Evolutionary conservation across 2,329 filamentous ascomycete species (phyloP), one percentile per base, ranked within the genome.

Genomic region (Aspergillus ibericus): DNA sequence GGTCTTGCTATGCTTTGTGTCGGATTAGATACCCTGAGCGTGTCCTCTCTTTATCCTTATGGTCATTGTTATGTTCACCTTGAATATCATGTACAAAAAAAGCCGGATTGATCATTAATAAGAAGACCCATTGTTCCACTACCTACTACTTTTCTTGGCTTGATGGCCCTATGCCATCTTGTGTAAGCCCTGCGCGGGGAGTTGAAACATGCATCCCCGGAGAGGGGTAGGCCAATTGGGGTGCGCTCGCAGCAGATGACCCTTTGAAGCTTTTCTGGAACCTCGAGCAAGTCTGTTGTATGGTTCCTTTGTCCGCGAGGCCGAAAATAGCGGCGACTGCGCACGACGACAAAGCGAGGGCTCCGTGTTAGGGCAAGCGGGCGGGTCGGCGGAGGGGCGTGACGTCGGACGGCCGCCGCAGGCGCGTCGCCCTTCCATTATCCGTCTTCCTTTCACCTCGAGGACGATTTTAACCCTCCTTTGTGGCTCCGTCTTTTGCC

Each of bases 1-100:
- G 22, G 51, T 32, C 50, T 48, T 51, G 13, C 54, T 61, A 27
- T 52, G 62, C 22, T 47, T 46, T 25, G 47, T 64, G 58, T 64
- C 66, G 59, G 59, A 62, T 63, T 68, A 70, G 68, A 73, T 68
- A 68, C 65, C 70, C 71, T 59, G 50, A 58, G 50, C 62, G 54
- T 22, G 38, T 58, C 55, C 54, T 59, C 38, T 53, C 46, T 55
- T 59, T 47, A 63, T 60, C 29, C 52, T 60, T 59, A 51, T 36
- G 47, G 25, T 29, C 48, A 49, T 47, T 44, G 48, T 59, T 49
- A 53, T 60, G 58, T 40, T 46, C 57, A 46, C 16, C 55, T 53
- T 58, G 56, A 53, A 29, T 44, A 40, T 44, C 20, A 54, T 47
- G 32, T 32, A 46, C 46, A 49, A 42, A 27, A 27, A 51, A 34